phyloP scores from a whole-genome alignment of 2,329 filamentous ascomycete species.

The Xylaria sp. region DNA sequence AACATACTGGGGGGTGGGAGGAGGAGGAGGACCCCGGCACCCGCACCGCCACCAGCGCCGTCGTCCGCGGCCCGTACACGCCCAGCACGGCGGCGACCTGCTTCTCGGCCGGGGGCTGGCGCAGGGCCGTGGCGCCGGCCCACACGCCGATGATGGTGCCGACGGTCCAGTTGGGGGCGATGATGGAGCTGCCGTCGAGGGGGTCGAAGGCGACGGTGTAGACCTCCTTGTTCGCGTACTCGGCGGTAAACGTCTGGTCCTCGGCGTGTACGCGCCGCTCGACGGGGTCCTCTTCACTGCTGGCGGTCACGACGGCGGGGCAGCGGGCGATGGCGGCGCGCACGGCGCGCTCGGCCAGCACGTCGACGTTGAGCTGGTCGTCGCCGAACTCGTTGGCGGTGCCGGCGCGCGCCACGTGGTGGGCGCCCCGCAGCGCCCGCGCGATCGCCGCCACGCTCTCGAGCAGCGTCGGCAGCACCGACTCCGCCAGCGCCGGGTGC shows the following conservation, averaged over 20 bases:
- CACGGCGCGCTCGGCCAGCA: conserved; percentile 52
- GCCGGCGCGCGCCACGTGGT: conserved; percentile 50
- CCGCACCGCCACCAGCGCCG: conserved; percentile 57
- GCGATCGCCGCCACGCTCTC: conserved; percentile 49
- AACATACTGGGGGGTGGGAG: conserved; percentile 42
- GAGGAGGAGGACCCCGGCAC: conserved; percentile 41
- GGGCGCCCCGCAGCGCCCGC: conserved; percentile 45
- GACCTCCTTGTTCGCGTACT: conserved; percentile 38
- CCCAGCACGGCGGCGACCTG: conserved; percentile 56
- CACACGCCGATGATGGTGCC: conserved; percentile 64
- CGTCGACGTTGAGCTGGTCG: conserved; percentile 62
- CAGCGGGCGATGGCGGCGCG: conserved; percentile 48
- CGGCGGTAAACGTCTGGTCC: too few relatives aligned
- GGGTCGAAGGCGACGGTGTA: conserved; percentile 67
- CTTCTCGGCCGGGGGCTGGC: conserved; percentile 40
- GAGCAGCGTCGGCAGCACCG: conserved; percentile 54
- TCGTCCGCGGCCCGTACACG: conserved; percentile 58
- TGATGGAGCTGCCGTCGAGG: conserved; percentile 64
- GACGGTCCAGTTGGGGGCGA: conserved; percentile 60
- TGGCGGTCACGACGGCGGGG: conserved; percentile 51
- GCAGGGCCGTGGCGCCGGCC: conserved; percentile 51
- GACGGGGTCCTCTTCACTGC: conserved; percentile 63
- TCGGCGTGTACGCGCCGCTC: conserved; percentile 46
- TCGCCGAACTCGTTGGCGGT: conserved; percentile 62
- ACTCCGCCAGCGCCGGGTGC: conserved; percentile 40